These are phyloP conservation scores for Parmelia sp. DNA, from an alignment of 495 filamentous ascomycete species.

Conservation along the genomic window DNA sequence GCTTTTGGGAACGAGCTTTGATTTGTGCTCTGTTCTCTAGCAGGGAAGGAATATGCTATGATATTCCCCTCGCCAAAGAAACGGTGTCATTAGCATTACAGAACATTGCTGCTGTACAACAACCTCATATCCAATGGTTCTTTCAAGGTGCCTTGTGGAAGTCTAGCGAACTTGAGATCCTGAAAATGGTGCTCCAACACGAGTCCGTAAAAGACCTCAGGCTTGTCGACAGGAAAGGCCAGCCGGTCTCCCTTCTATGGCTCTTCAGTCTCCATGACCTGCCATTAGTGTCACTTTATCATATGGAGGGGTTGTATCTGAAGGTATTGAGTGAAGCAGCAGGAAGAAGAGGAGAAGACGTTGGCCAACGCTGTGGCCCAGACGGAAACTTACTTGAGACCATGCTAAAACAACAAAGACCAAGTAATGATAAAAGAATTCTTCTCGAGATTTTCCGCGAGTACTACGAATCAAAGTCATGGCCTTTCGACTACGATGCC, in stretches of 20 bases:
- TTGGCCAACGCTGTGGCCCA: not conserved
- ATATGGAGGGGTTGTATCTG: not conserved
- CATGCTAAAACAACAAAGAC: not conserved
- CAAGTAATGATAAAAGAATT: accelerated
- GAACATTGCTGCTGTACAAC: not conserved
- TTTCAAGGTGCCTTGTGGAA: no score
- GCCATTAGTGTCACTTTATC: no score
- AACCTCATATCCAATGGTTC: not conserved
- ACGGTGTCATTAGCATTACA: not conserved
- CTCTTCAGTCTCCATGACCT: not conserved
- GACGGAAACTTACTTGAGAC: not conserved
- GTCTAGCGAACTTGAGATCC: not conserved
- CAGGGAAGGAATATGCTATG: no score
- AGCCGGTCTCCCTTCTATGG: not conserved
- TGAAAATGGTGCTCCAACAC: not conserved
- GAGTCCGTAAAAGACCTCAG: not conserved
- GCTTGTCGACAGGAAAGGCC: not conserved
- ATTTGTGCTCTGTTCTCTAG: not conserved
- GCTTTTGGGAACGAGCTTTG: not conserved
- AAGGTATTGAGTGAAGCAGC: not conserved
- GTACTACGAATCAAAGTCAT: not conserved
- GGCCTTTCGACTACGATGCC: not conserved
- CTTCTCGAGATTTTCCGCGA: not conserved
- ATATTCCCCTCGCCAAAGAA: no score
- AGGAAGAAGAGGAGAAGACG: not conserved